Evolutionary conservation across 768 basidiomycete genomes (phyloP), one percentile per base, ranked within the genome.

Genomic region (Naematelia aurantialba): DNA sequence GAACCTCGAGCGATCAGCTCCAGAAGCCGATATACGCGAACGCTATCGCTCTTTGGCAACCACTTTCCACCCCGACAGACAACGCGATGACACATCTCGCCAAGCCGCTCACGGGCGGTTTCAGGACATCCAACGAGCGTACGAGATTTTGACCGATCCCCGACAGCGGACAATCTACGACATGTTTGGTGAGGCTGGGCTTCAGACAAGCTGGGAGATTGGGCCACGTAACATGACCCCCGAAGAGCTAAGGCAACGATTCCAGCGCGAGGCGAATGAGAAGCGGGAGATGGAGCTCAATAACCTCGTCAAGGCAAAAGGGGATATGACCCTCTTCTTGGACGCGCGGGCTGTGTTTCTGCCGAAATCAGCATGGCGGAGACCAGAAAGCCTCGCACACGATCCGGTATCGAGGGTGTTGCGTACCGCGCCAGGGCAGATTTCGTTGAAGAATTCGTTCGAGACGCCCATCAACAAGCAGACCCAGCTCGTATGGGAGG

Each of bases 11-110:
- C 81, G 76, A 51, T 80, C 82, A 3, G 87, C 88, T 0, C 83
- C 85, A 1, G 81, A 83, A 58, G 78, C 79, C 49, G 87, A 90
- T 68, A 86, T 91, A 59, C 81, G 88, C 50, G 88, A 89, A 56
- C 81, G 85, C 31, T 88, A 90, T 74, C 80, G 83, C 44, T 73
- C 83, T 4, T 76, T 91, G 25, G 90, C 89, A 3, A 81, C 91
- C 26, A 78, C 87, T 19, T 89, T 88, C 63, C 90, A 94, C 66
- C 90, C 90, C 0, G 90, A 94, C 81, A 87, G 86, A 70, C 88
- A 91, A 59, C 81, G 80, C 21, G 83, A 84, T 68, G 82, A 83
- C 53, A 73, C 74, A 17, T 76, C 81, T 59, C 85, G 83, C 69
- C 81, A 78, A 50, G 81, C 83, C 0, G 89, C 90, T 0, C 82